Conservation (phyloP, 768 basidiomycete species). For the Glaciozyma martinii region DNA sequence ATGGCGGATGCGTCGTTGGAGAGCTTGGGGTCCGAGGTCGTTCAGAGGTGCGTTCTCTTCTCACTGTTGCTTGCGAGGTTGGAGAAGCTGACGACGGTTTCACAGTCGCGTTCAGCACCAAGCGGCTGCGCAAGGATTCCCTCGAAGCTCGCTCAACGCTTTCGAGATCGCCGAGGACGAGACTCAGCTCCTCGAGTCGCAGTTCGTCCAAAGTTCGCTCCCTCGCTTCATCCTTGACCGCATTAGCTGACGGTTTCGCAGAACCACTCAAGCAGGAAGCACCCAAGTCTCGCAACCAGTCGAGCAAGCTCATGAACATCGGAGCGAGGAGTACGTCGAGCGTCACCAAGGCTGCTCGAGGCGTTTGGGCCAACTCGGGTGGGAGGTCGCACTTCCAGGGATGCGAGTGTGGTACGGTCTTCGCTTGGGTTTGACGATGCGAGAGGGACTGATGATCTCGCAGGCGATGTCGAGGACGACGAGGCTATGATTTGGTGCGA, state of each 20-base stretch:
- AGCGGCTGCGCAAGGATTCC: constrained; percentile 1
- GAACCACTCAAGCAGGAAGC: neutral
- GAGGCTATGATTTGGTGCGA: constrained; percentile 22
- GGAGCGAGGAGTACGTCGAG: neutral
- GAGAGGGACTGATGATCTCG: too few relatives aligned
- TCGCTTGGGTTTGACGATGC: too few relatives aligned
- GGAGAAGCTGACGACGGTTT: too few relatives aligned
- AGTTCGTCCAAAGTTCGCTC: neutral
- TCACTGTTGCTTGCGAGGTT: too few relatives aligned
- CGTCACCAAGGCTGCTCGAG: constrained; percentile 2
- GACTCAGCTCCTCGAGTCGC: constrained; percentile 25
- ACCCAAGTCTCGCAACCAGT: neutral
- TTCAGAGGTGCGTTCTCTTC: too few relatives aligned
- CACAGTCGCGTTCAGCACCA: neutral
- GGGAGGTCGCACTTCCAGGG: neutral
- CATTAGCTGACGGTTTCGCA: neutral
- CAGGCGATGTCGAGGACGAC: constrained; percentile 14
- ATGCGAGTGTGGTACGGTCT: neutral
- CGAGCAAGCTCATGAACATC: neutral
- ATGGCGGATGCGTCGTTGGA: neutral
- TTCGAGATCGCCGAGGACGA: constrained; percentile 4
- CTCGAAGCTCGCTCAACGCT: neutral
- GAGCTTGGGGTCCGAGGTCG: neutral
- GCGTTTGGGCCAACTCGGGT: neutral
- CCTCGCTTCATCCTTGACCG: neutral